Evolutionary conservation across 2,329 filamentous ascomycete genomes (phyloP).

Genomic region (Colletotrichum abscissum): DNA sequence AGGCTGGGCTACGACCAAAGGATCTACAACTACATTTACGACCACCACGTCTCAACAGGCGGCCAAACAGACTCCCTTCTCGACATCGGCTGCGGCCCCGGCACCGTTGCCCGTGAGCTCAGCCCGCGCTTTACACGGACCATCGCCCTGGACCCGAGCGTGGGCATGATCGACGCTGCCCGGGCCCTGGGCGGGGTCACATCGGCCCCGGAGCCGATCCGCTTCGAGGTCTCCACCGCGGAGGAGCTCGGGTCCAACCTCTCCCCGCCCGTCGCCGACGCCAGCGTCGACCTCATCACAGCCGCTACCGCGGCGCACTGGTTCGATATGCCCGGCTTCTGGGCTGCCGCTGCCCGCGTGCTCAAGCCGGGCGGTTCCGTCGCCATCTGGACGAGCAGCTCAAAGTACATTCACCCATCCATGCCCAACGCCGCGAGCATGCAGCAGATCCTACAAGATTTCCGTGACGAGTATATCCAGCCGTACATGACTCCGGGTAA

Average conservation of each 20-base stretch:
- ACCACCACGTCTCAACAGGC: conserved; percentile 58
- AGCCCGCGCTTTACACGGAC: conserved; percentile 56
- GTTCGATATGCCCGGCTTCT: conserved; percentile 67
- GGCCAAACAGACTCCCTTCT: conserved; percentile 55
- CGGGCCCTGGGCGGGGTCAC: conserved; percentile 46
- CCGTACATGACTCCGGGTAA: conserved; percentile 57
- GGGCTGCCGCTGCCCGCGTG: conserved; percentile 55
- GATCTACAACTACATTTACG: conserved; percentile 59
- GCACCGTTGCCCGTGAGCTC: conserved; percentile 58
- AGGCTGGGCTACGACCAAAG: conserved; percentile 55
- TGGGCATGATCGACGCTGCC: conserved; percentile 64
- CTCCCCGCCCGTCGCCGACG: conserved; percentile 42
- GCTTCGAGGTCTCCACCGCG: conserved; percentile 55
- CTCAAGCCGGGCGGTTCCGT: conserved; percentile 66
- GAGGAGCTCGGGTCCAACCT: conserved; percentile 53
- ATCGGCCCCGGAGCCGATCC: conserved; percentile 44
- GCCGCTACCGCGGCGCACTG: conserved; percentile 65
- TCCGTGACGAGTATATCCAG: conserved; percentile 49
- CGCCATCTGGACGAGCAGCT: conserved; percentile 58
- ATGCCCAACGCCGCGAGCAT: conserved; percentile 54
- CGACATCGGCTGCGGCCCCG: conserved; percentile 69
- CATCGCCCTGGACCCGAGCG: conserved; percentile 62
- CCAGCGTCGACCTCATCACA: conserved; percentile 60
- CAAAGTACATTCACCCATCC: conserved; percentile 42
- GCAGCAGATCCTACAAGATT: conserved; percentile 51